Base-by-base conservation (phyloP, 768 basidiomycete species). In the Phaffia australis region DNA sequence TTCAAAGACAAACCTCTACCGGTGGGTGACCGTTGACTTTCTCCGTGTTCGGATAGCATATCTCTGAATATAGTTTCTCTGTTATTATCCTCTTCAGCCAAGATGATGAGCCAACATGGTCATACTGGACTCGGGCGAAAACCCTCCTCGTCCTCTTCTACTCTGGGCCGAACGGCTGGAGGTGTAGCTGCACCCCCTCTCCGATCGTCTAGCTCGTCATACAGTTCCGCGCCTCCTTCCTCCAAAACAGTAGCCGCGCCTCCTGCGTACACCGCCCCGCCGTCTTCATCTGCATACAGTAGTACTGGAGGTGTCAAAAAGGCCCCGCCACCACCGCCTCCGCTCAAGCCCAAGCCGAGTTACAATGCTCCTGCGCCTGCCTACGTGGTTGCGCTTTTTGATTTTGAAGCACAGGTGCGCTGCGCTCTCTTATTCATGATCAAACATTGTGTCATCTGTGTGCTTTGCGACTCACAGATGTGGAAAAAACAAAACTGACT, bases 371-470 rank as follows among this genome's bases (percentile, higher is more conserved):
- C 83, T 1, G 79, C 79, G 60, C 78, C 81, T 3, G 82, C 85
- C 75, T 91, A 90, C 73, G 91, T 92, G 29, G 86, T 89, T 14
- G 95, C 95, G 35, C 74, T 98, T 73, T 99, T 95, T 74, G 95
- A 99, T 76, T 99, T 94, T 74, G 81, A 81, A 47, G 90, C 95
- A 23, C 92, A 94, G 82, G 86, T 84, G 25, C 21, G 62, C 56
- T 0, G n/a, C 50, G 35, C 11, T 42, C 35, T 4, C 35, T 42
- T 60, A 42, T 46, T 21, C 35, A 3, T 60, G 16, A 8, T 60
- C 47, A 49, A 19, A 18, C 18, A 21, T 32, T 18, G 4, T 5
- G 35, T 63, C 51, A 6, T 51, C 11, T 11, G 11, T 42, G 35
- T 4, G 35, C 4, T 42, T 42, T 4, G 11, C 11, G 35, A 11